phyloP scores from a whole-genome alignment of 768 basidiomycete genomes.

The Pilatotrama ljubarskyi region DNA sequence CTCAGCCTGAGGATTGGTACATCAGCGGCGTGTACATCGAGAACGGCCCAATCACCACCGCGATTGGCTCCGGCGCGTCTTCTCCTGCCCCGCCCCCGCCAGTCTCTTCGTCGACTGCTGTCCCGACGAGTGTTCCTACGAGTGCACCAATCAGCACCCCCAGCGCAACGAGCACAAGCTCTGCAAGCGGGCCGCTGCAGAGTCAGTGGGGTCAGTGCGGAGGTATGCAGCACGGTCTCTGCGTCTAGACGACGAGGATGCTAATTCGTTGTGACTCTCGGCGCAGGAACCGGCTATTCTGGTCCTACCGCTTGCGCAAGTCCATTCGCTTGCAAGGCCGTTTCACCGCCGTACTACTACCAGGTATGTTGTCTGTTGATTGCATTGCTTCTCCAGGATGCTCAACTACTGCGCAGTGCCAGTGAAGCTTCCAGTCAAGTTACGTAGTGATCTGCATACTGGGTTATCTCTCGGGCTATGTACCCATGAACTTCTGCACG shows the following conservation, averaged over 20 bases:
- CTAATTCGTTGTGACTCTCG: neutral
- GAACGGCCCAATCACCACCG: slow-evolving; percentile 53
- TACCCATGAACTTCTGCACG: neutral
- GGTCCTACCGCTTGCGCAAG: slow-evolving; percentile 48
- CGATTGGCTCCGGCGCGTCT: slow-evolving; percentile 41
- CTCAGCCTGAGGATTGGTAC: slow-evolving; percentile 56
- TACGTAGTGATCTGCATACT: neutral
- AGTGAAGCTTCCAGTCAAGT: neutral
- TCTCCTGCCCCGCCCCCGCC: slow-evolving; percentile 9
- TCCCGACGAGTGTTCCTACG: neutral
- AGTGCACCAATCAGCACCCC: slow-evolving; percentile 22
- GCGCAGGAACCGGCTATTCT: slow-evolving; percentile 46
- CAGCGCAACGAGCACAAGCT: slow-evolving; percentile 33
- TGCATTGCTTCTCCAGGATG: too few relatives aligned
- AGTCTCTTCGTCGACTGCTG: neutral
- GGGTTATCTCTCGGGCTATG: neutral
- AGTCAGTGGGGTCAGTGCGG: slow-evolving; percentile 56
- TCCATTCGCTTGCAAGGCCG: slow-evolving; percentile 44
- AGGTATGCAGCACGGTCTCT: slow-evolving; percentile 32
- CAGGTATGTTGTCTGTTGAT: slow-evolving; percentile 37
- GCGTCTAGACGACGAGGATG: neutral
- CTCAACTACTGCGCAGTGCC: neutral
- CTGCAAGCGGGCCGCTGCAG: slow-evolving; percentile 40
- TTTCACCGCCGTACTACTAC: slow-evolving; percentile 53
- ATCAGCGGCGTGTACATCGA: slow-evolving; percentile 63